phyloP scores from a whole-genome alignment of 2,329 filamentous ascomycete species.

The Emericellopsis atlantica region DNA sequence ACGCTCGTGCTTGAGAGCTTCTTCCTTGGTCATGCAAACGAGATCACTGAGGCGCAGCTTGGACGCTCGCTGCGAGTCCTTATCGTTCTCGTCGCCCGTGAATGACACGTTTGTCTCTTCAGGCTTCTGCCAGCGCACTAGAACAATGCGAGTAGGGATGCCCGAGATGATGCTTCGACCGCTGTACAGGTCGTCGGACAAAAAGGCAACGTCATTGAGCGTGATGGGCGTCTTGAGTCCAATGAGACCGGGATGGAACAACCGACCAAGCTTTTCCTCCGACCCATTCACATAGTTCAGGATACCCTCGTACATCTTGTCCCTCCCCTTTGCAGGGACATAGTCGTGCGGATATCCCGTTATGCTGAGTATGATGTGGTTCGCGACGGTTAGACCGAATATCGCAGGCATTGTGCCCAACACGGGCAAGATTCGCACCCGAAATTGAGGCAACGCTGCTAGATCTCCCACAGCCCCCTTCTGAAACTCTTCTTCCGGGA shows the following conservation, averaged over 20 bases:
- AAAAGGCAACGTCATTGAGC: slow-evolving; percentile 69
- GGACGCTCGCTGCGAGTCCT: slow-evolving; percentile 68
- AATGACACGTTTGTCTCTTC: slow-evolving; percentile 39
- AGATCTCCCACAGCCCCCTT: slow-evolving; percentile 81
- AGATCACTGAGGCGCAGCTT: slow-evolving; percentile 56
- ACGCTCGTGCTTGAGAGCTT: slow-evolving; percentile 68
- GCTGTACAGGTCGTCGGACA: slow-evolving; percentile 80
- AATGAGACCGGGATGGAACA: slow-evolving; percentile 22
- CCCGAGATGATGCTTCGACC: slow-evolving; percentile 76
- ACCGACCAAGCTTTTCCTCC: slow-evolving; percentile 62
- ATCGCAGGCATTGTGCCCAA: slow-evolving; percentile 95
- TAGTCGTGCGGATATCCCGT: slow-evolving; percentile 79
- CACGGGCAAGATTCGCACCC: slow-evolving; percentile 88
- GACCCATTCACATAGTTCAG: slow-evolving; percentile 61
- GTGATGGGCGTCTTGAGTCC: slow-evolving; percentile 74
- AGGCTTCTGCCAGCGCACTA: slow-evolving; percentile 72
- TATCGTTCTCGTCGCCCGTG: slow-evolving; percentile 41
- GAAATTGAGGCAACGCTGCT: slow-evolving; percentile 81
- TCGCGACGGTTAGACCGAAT: slow-evolving; percentile 84
- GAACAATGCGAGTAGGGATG: slow-evolving; percentile 61
- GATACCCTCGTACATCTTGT: slow-evolving; percentile 87
- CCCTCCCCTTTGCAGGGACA: slow-evolving; percentile 64
- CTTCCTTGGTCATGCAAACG: slow-evolving; percentile 89
- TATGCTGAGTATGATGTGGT: slow-evolving; percentile 79
- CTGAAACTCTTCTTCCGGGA: slow-evolving; percentile 75